Evolutionary conservation across 768 basidiomycete species (phyloP).

Genomic region (Podaxis pistillaris): DNA sequence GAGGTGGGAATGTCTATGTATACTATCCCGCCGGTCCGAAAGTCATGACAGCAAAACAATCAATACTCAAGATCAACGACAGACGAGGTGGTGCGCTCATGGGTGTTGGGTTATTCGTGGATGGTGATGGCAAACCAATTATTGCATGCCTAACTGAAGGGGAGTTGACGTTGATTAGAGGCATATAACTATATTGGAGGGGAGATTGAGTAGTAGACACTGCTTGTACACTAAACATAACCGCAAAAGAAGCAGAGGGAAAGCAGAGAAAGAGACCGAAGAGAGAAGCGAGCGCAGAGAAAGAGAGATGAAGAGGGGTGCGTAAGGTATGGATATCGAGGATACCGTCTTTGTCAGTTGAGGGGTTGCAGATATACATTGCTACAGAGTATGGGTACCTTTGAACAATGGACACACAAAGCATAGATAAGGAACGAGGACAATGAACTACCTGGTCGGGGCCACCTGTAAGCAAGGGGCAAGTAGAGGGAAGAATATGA

Average conservation of each 20-base stretch:
- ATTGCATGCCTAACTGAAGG: conserved; percentile 78
- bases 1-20: conserved; percentile 83
- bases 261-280: conserved; percentile 8
- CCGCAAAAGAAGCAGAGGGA: conserved; percentile 7
- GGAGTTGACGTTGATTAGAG: conserved; percentile 61
- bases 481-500: conserved; percentile 19
- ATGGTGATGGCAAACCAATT: conserved; percentile 30
- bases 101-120: conserved; percentile 61
- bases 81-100: conserved; percentile 71
- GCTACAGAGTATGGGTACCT: conserved; percentile 29
- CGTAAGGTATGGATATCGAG: conserved; percentile 15
- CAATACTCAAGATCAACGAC: conserved; percentile 74
- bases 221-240: conserved; percentile 16
- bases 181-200: conserved; percentile 15
- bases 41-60: conserved; percentile 73
- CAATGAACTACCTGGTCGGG: conserved; percentile 2
- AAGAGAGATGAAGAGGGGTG: conserved; percentile 6
- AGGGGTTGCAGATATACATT: conserved; percentile 20
- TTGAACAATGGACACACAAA: conserved; percentile 23
- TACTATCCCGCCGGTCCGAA: conserved; percentile 59
- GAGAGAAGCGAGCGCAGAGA: conserved; percentile 8
- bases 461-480: conserved; percentile 17
- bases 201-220: neutral
- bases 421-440: conserved; percentile 24
- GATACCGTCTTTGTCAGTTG: conserved; percentile 7